These are phyloP conservation scores for Diaporthe caulivora DNA, from an alignment of 2,329 filamentous ascomycete genomes.

Conservation along the genomic window DNA sequence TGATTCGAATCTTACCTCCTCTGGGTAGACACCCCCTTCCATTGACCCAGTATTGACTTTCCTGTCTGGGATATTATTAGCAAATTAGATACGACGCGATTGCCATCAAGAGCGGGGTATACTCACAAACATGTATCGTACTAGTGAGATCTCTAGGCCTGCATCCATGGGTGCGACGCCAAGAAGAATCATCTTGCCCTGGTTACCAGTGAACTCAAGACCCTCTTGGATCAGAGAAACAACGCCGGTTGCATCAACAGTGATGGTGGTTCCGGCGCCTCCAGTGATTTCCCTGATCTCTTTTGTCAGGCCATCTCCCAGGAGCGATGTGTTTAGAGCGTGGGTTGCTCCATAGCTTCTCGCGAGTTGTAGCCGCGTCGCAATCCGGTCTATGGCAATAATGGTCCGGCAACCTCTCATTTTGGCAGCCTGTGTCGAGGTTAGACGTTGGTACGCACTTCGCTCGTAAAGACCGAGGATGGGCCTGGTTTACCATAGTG, in stretches of 20 bases:
- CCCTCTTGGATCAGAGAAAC: background rate
- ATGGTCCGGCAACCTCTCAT: background rate
- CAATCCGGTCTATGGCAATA: background rate
- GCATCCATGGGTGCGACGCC: background rate
- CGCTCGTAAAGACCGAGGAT: background rate
- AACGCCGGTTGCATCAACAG: background rate
- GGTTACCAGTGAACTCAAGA: background rate
- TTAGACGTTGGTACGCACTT: too few species aligned
- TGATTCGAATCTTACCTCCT: background rate
- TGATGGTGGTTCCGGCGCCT: background rate
- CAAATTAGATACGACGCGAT: too few species aligned
- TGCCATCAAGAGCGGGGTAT: too few species aligned
- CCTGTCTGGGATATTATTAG: background rate
- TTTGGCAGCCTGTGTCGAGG: background rate
- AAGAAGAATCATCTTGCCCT: background rate
- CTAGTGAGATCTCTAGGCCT: background rate
- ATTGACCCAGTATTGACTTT: background rate
- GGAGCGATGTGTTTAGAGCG: background rate
- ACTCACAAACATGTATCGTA: background rate
- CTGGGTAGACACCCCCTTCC: background rate
- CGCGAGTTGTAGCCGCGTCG: background rate
- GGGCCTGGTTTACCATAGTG: background rate
- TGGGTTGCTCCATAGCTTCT: background rate
- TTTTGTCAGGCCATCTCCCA: background rate
- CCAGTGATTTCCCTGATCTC: background rate